Evolutionary conservation across 805 yeast genomes (phyloP).

Genomic region (Wickerhamomyces sydowiorum): DNA sequence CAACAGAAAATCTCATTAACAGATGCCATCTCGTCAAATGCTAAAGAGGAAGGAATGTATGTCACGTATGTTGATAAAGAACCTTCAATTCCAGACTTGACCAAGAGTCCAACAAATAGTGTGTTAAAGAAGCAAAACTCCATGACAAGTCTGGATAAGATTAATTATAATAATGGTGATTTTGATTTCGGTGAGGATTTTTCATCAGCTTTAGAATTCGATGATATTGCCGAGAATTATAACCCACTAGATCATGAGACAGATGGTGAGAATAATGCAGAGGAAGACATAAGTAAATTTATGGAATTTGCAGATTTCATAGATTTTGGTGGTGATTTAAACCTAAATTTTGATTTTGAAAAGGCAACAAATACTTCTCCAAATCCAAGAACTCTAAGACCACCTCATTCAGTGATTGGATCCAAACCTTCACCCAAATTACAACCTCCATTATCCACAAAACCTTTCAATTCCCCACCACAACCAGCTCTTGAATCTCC

Average conservation of each 20-base stretch:
- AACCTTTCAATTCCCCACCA: constrained; percentile 1
- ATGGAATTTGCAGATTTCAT: constrained; percentile 41
- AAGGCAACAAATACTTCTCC: not conserved
- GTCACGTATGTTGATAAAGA: constrained; percentile 23
- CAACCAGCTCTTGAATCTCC: not conserved
- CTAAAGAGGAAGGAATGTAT: constrained; percentile 43
- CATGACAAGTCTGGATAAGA: not conserved
- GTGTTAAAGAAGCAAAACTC: constrained; percentile 27
- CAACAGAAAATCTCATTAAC: constrained; percentile 16
- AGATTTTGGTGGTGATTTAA: constrained; percentile 38
- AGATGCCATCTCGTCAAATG: constrained; percentile 31
- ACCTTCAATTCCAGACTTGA: constrained; percentile 23
- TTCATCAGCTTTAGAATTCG: constrained; percentile 16
- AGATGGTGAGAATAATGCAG: constrained; percentile 16
- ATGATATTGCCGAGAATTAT: constrained; percentile 6
- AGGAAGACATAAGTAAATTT: constrained; percentile 33
- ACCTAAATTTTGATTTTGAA: constrained; percentile 27
- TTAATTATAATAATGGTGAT: constrained; percentile 4
- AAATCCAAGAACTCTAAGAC: not conserved
- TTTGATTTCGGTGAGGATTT: constrained; percentile 24
- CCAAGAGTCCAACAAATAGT: constrained; percentile 31
- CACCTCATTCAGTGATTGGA: constrained; percentile 1
- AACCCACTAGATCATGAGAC: not conserved
- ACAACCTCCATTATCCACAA: not conserved
- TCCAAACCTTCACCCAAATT: constrained; percentile 2